Evolutionary conservation across 75 land plant genomes (phyloP).

Genomic region (Ceratopteris richardii): DNA sequence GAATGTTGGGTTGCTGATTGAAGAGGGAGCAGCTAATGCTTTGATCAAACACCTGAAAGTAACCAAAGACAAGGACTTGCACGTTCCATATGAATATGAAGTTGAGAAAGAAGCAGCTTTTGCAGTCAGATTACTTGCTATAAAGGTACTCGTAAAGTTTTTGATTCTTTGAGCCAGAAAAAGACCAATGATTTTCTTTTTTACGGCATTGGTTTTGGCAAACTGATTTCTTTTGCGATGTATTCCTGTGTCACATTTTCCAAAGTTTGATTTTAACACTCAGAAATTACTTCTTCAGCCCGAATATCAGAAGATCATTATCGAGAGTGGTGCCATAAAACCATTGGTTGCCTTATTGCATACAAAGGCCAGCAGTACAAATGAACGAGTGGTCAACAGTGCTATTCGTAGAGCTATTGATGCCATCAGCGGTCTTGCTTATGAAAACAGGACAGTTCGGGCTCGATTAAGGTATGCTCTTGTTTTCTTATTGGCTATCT

Average conservation of each 20-base stretch:
- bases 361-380: not conserved
- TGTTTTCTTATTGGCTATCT: no score
- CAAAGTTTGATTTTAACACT: no score
- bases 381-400: slow-evolving; percentile 4
- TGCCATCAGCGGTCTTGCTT: not conserved
- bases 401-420: slow-evolving; percentile 8
- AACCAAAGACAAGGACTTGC: not conserved
- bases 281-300: not conserved
- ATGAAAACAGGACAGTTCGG: not conserved
- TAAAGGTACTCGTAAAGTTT: not conserved
- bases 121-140: slow-evolving; percentile 1
- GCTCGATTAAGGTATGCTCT: not conserved
- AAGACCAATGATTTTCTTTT: no score
- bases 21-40: not conserved
- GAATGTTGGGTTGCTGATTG: not conserved
- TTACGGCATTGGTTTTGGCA: no score
- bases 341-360: not conserved
- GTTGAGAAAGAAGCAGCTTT: slow-evolving; percentile 7
- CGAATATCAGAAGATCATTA: not conserved
- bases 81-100: slow-evolving; percentile 5
- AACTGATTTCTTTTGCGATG: no score
- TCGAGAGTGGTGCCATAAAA: not conserved
- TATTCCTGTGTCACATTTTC: no score
- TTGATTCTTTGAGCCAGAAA: not conserved
- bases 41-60: slow-evolving; percentile 1